phyloP scores from a whole-genome alignment of 805 yeast genomes.

The Candida nitratophila region DNA sequence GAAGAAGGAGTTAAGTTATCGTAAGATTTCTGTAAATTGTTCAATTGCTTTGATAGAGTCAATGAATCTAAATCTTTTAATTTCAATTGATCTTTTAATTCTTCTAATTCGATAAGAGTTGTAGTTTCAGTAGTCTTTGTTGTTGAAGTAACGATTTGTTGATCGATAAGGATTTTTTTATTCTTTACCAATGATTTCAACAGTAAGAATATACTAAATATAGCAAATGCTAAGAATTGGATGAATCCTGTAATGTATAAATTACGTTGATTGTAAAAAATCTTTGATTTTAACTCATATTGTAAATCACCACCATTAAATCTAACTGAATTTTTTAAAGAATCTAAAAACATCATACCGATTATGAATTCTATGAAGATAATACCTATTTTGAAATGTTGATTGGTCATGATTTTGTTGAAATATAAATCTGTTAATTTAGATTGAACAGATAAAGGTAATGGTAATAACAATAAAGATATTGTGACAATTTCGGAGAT shows the following conservation, averaged over 20 bases:
- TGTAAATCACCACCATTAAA: background rate
- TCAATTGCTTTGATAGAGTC: conserved; percentile 36
- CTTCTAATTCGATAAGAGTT: conserved; percentile 17
- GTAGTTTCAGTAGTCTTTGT: conserved; percentile 37
- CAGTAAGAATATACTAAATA: conserved; percentile 35
- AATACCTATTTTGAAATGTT: conserved; percentile 35
- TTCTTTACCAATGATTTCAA: conserved; percentile 37
- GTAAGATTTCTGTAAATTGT: conserved; percentile 26
- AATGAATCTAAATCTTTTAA: conserved; percentile 16
- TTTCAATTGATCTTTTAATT: conserved; percentile 11
- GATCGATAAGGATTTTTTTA: conserved; percentile 17
- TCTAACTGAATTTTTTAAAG: conserved; percentile 18
- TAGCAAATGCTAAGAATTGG: conserved; percentile 37
- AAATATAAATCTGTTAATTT: conserved; percentile 28
- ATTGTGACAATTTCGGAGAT: conserved; percentile 38
- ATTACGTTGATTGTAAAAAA: conserved; percentile 51
- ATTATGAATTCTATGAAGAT: conserved; percentile 32
- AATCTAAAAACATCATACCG: conserved; percentile 40
- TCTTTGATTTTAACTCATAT: conserved; percentile 29
- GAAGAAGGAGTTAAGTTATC: background rate
- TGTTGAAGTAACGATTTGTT: conserved; percentile 29
- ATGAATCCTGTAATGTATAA: conserved; percentile 51
- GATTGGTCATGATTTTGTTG: conserved; percentile 22
- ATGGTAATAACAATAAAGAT: conserved; percentile 38
- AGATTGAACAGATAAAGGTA: conserved; percentile 36